Base-by-base conservation (phyloP, 176 grass and related monocot species). In the Saccharum officinarum region DNA sequence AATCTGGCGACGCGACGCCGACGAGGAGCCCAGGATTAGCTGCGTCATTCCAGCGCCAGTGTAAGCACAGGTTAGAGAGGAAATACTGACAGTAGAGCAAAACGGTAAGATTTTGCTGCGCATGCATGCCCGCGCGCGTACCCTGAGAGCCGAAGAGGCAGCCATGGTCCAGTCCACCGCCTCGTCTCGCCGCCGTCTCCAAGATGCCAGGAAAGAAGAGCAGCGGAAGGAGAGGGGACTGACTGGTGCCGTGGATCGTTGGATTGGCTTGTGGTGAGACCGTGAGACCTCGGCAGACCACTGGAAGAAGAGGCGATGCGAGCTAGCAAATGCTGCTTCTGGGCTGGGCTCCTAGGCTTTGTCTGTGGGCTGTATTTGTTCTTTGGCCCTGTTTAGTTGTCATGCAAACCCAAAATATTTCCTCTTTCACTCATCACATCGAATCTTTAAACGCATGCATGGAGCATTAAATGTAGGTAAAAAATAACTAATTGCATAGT, bases 1-100 rank as follows among this genome's bases (percentile, higher is more conserved):
- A 87, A 98, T 94, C 86, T 84, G 89, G 71, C 93, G 91, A 20
- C 91, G 96, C 75, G 96, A 98, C 71, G 85, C 81, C 47, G 93
- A 98, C 36, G 89, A 94, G 59, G 96, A 98, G 45, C 96, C 96
- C 28, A 98, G 71, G 73, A 98, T 94, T 78, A 98, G 80, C 93
- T 98, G 88, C 83, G 69, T 57, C 77, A 52, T 75, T 61, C 33
- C n/a, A 30, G 0, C 79, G 22, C 3, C 65, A 17, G 79, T 57
- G 12, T 81, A 20, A 82, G n/a, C n/a, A n/a, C n/a, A n/a, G n/a
- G n/a, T n/a, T n/a, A n/a, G 12, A 84, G 47, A 79, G 71, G 44
- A 31, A 33, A 73, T 47, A 46, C 37, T 34, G 28, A 52, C 7
- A 33, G 44, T 8, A 7, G 10, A 38, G 36, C 9, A n/a, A 6